phyloP scores from a whole-genome alignment of 371 early-diverging fungal species.

The Parasitella parasitica region DNA sequence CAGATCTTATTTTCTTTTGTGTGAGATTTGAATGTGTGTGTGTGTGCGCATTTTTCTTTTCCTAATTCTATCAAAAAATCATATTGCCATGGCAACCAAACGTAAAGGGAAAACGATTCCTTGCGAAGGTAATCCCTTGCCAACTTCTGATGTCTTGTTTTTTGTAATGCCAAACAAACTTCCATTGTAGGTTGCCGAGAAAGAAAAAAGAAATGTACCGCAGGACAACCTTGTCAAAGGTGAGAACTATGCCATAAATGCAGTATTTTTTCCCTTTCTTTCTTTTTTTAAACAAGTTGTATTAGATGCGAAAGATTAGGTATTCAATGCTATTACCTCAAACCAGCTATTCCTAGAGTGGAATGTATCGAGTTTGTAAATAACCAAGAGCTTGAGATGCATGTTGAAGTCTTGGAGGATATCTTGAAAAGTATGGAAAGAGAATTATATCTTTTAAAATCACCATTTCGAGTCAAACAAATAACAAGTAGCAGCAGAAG shows the following conservation, averaged over 20 bases:
- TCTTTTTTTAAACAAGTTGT: not conserved
- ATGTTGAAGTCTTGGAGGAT: constrained; percentile 16
- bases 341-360: constrained; percentile 6
- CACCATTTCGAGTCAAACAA: not conserved
- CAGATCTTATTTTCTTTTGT: too few species aligned
- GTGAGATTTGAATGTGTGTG: too few species aligned
- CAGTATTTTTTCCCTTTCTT: too few species aligned
- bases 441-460: constrained; percentile 12
- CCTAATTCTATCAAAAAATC: not conserved
- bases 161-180: too few species aligned
- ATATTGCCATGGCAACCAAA: constrained; percentile 12
- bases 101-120: constrained; percentile 37
- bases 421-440: constrained; percentile 21
- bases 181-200: constrained; percentile 41
- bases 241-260: constrained; percentile 9
- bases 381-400: constrained; percentile 13
- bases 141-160: too few species aligned
- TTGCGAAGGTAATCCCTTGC: constrained; percentile 33
- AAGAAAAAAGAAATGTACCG: constrained; percentile 45
- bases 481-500: not conserved
- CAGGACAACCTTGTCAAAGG: constrained; percentile 46
- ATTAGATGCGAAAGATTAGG: constrained; percentile 26
- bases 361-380: not conserved
- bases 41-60: not conserved
- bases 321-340: constrained; percentile 23